These are phyloP conservation scores for Rutstroemia sydowiana DNA, from an alignment of 2,329 filamentous ascomycete species.

Conservation along the genomic window DNA sequence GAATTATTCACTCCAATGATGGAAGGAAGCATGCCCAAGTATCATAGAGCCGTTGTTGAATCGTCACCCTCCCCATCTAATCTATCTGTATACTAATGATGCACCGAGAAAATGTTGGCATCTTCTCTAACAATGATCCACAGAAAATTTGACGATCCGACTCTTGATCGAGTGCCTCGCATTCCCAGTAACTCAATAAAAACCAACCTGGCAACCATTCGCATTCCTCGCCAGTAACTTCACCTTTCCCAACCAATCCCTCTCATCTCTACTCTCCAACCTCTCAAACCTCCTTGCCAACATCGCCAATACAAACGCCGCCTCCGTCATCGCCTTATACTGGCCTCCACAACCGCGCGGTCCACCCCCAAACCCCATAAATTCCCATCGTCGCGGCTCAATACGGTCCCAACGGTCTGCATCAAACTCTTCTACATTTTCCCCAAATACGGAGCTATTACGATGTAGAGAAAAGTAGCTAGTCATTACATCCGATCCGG, in stretches of 20 bases:
- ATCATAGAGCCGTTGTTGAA: no score
- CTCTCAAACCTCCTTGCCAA: slow-evolving; percentile 22
- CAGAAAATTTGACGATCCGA: no score
- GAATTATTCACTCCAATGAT: no score
- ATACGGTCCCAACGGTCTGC: neutral
- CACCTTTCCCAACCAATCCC: neutral
- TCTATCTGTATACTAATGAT: no score
- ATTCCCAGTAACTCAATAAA: no score
- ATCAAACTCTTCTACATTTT: neutral
- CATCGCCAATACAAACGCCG: slow-evolving; percentile 30
- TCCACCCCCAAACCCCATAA: slow-evolving; percentile 31
- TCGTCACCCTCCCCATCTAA: no score
- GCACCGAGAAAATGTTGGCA: no score
- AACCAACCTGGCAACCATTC: neutral
- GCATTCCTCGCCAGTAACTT: neutral
- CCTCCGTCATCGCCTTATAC: slow-evolving; percentile 33
- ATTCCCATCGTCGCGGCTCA: neutral
- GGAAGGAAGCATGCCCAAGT: no score
- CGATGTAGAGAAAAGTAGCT: neutral
- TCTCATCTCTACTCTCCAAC: slow-evolving; percentile 26
- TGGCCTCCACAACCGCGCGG: slow-evolving; percentile 33
- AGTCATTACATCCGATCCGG: neutral
- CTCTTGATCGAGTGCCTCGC: no score
- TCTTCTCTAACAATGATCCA: no score
- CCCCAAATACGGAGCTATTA: neutral